Evolutionary conservation across 768 basidiomycete species (phyloP), one percentile per base, ranked within the genome.

Genomic region (Hemileccinum rubropunctum): DNA sequence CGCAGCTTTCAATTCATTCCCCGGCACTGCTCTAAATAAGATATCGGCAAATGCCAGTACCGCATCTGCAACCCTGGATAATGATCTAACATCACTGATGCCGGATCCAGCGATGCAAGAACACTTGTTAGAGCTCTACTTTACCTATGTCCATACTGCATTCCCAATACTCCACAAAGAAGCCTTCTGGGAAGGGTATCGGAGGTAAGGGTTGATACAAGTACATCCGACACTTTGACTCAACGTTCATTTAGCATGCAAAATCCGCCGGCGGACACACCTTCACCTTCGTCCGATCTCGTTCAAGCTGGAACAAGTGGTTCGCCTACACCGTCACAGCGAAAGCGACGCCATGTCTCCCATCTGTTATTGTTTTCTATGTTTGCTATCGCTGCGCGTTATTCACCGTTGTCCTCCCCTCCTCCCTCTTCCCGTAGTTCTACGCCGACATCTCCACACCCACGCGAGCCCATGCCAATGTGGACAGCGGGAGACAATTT

Each of bases 351-450:
- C n/a, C 74, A 72, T 27, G 70, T 85, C 15, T 80, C 90, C 3
- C 68, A 80, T 6, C 75, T 92, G 4, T 76, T 93, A 12, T 75
- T 95, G 3, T 76, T 94, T 23, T 78, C 81, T n/a, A 92, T 95
- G 82, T 91, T 86, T 61, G 76, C 92, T 15, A 75, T 90, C 42
- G 88, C 91, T 2, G 83, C 90, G 3, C 84, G 92, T 14, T 90
- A 88, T 64, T 73, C 78, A 4, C 46, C 68, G 0, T 54, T 56
- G 0, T 67, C 61, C 5, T 52, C 57, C 40, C 60, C 53, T 46
- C 66, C 56, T 43, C 63, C 54, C 6, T 58, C 63, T 3, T 47
- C 70, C 49, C 26, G 60, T 68, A 52, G 69, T 62, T 57, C 58
- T 58, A 42, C 65, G 52, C 17, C 64, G 57, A 13, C 71, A 64